These are phyloP conservation scores for Selaginella moellendorffii DNA, from an alignment of 75 land plant species.

Conservation along the genomic window DNA sequence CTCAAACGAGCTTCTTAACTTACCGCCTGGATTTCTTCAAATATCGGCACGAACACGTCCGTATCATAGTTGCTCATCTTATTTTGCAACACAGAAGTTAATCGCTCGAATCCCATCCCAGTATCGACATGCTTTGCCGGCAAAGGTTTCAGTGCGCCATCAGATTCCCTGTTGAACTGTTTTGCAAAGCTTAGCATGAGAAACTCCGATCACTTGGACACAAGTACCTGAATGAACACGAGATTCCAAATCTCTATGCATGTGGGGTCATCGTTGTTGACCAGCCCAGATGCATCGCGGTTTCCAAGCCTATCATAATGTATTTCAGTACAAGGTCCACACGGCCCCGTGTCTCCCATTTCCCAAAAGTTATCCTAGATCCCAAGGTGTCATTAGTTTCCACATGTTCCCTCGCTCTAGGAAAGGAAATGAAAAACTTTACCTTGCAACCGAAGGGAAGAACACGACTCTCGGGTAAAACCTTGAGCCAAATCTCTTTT, in stretches of 20 bases:
- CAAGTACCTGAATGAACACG: constrained; percentile 80
- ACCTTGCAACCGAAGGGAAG: constrained; percentile 96
- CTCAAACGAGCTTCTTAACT: not conserved
- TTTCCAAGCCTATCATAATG: constrained; percentile 86
- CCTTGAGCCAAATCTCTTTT: constrained; percentile 54
- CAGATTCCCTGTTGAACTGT: constrained; percentile 88
- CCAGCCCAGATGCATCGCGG: constrained; percentile 63
- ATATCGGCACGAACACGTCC: constrained; percentile 78
- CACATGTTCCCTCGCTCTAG: no score
- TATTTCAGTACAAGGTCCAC: constrained; percentile 96
- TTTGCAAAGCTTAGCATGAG: no score
- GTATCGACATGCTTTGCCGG: constrained; percentile 98
- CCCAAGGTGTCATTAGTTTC: no score
- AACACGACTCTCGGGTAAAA: constrained; percentile 49
- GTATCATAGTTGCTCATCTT: constrained; percentile 98
- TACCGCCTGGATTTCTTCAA: constrained; percentile 75
- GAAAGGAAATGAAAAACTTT: no score
- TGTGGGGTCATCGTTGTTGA: constrained; percentile 96
- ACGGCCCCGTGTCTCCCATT: constrained; percentile 99
- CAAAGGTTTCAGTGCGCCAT: constrained; percentile 67
- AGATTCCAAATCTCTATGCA: constrained; percentile 97
- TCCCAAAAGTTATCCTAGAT: constrained; percentile 99
- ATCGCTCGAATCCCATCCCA: constrained; percentile 95
- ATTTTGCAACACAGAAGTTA: constrained; percentile 75
- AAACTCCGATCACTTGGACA: no score